These are phyloP conservation scores for Nevesoporus exiguus DNA, from an alignment of 768 basidiomycete species.

Conservation along the genomic window DNA sequence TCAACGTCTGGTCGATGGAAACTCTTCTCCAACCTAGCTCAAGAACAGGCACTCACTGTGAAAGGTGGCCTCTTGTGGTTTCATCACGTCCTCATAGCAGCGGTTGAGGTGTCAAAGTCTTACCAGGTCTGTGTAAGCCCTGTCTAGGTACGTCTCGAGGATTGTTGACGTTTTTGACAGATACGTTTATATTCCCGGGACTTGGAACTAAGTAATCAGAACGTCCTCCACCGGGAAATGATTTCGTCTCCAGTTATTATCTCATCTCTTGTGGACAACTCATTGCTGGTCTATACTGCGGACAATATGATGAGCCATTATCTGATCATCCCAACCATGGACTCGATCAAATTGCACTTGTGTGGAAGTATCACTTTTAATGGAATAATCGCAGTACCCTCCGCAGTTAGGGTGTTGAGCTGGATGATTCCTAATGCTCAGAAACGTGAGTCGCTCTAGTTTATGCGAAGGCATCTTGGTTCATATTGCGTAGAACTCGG, in stretches of 20 bases:
- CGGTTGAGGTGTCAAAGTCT: conserved; percentile 76
- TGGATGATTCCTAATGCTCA: conserved; percentile 96
- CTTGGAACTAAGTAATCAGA: conserved; percentile 76
- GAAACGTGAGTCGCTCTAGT: conserved; percentile 61
- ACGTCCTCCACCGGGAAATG: conserved; percentile 77
- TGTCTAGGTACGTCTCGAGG: not conserved
- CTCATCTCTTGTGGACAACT: conserved; percentile 91
- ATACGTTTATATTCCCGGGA: conserved; percentile 94
- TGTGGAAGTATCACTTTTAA: conserved; percentile 95
- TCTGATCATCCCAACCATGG: conserved; percentile 78
- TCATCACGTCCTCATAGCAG: conserved; percentile 89
- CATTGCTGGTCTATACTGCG: conserved; percentile 87
- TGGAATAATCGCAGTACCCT: conserved; percentile 83
- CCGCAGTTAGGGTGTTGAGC: conserved; percentile 83
- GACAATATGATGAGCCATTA: conserved; percentile 95
- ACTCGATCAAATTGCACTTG: conserved; percentile 79
- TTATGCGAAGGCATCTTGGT: conserved; percentile 2
- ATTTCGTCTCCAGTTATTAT: conserved; percentile 78
- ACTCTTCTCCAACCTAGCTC: conserved; percentile 70
- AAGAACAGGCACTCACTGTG: conserved; percentile 85
- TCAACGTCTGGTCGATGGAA: conserved; percentile 96
- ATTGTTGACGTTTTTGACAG: conserved; percentile 38
- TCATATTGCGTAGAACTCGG: conserved; percentile 67
- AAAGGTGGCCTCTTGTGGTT: conserved; percentile 95
- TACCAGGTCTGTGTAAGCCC: conserved; percentile 55